A percentile compares a stretch with the other conserved stretches of the same genome.
Conservation (phyloP, 2,329 filamentous ascomycete species). For the Cladophialophora carrionii region DNA sequence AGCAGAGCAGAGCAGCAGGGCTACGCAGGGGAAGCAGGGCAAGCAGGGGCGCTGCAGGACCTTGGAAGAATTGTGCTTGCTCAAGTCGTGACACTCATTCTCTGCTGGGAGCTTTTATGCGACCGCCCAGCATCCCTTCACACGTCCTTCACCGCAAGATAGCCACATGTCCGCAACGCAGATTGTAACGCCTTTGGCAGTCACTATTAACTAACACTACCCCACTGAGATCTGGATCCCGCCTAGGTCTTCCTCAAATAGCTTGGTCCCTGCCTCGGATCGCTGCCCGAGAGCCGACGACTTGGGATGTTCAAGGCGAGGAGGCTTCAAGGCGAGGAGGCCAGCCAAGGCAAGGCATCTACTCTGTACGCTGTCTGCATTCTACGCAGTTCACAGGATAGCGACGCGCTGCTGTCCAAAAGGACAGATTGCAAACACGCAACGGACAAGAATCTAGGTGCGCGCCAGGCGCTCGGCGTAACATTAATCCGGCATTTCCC, state of each 20-base stretch:
- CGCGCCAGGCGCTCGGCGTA: slow-evolving; percentile 2
- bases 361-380: not conserved
- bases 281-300: not conserved
- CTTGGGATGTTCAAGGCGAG: not conserved
- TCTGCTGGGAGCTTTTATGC: slow-evolving; percentile 5
- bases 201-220: slow-evolving; percentile 12
- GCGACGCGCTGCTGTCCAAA: not conserved
- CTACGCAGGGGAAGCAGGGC: not conserved
- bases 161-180: slow-evolving; percentile 1
- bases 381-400: not conserved
- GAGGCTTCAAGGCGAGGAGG: not conserved
- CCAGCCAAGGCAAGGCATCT: no score
- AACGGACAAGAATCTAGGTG: not conserved
- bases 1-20: slow-evolving; percentile 2
- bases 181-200: slow-evolving; percentile 5
- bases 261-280: not conserved
- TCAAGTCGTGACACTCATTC: not conserved
- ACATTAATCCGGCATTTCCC: slow-evolving; percentile 16
- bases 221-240: slow-evolving; percentile 20
- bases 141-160: slow-evolving; percentile 19
- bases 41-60: not conserved
- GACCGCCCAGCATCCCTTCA: not conserved
- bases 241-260: not conserved
- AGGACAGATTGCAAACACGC: not conserved
- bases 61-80: slow-evolving; percentile 4